A percentile compares a stretch with the other conserved stretches of the same genome.
Evolutionary conservation across 2,329 filamentous ascomycete genomes (phyloP).

Genomic region (Fusarium foetens): DNA sequence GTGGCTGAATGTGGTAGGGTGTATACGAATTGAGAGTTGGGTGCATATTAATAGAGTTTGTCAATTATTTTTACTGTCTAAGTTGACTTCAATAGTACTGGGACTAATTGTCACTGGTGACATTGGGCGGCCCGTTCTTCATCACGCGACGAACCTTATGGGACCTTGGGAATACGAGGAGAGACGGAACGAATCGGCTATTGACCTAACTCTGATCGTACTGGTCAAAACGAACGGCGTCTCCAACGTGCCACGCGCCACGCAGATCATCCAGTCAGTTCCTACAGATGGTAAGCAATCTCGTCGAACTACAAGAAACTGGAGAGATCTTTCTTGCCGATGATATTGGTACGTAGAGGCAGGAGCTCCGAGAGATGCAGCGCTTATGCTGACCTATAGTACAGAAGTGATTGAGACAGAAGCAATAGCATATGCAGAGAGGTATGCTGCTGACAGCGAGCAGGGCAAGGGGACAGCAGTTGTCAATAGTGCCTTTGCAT

Average conservation of each 20-base stretch:
- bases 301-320: background rate
- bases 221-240: background rate
- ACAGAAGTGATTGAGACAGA: background rate
- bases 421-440: background rate
- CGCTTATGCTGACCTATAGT: background rate
- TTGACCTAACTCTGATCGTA: background rate
- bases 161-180: background rate
- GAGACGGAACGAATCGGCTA: background rate
- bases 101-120: background rate
- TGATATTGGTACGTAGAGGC: background rate
- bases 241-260: background rate
- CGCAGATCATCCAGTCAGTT: background rate
- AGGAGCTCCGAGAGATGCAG: background rate
- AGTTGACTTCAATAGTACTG: background rate
- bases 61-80: too few relatives aligned
- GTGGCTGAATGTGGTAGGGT: too few relatives aligned
- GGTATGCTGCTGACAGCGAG: background rate
- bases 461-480: background rate
- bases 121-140: background rate
- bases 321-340: background rate
- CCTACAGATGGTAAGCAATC: background rate
- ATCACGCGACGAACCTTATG: background rate
- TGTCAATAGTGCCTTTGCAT: background rate
- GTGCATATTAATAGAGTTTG: too few relatives aligned
- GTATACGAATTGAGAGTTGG: too few relatives aligned